Evolutionary conservation across 495 filamentous ascomycete genomes (phyloP).

Genomic region (Penicillium turbatum): DNA sequence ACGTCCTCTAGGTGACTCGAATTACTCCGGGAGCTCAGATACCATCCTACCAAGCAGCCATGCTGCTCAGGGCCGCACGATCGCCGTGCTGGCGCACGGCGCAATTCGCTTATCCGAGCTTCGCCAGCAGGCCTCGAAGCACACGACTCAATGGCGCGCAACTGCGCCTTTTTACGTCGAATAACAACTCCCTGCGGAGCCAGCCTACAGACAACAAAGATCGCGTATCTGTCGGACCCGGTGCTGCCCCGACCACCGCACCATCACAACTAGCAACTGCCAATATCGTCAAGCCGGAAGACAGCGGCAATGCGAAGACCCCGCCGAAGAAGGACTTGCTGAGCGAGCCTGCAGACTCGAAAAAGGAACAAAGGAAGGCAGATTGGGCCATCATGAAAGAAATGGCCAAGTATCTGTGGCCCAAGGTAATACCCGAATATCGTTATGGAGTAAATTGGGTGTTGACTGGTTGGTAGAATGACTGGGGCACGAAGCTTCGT

Average conservation of each 20-base stretch:
- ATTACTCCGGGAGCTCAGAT: not conserved
- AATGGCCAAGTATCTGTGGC: conserved; percentile 97
- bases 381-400: conserved; percentile 99
- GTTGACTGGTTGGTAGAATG: conserved; percentile 47
- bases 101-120: conserved; percentile 29
- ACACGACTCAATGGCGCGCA: conserved; percentile 24
- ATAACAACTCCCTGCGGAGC: conserved; percentile 15
- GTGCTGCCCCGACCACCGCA: conserved; percentile 3
- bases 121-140: conserved; percentile 28
- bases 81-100: conserved; percentile 39
- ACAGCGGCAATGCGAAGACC: conserved; percentile 24
- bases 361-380: conserved; percentile 86
- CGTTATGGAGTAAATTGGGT: conserved; percentile 1
- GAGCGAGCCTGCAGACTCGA: conserved; percentile 51
- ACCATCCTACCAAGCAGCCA: conserved; percentile 18
- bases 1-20: not conserved
- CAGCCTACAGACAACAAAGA: conserved; percentile 17
- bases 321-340: conserved; percentile 51
- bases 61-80: conserved; percentile 45
- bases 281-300: conserved; percentile 19
- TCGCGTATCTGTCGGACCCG: conserved; percentile 9
- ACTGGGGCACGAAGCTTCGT: conserved; percentile 73
- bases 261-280: conserved; percentile 19
- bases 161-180: conserved; percentile 29
- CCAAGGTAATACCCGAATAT: conserved; percentile 53